Evolutionary conservation across 768 basidiomycete species (phyloP).

Genomic region (Tulasnella sp.): DNA sequence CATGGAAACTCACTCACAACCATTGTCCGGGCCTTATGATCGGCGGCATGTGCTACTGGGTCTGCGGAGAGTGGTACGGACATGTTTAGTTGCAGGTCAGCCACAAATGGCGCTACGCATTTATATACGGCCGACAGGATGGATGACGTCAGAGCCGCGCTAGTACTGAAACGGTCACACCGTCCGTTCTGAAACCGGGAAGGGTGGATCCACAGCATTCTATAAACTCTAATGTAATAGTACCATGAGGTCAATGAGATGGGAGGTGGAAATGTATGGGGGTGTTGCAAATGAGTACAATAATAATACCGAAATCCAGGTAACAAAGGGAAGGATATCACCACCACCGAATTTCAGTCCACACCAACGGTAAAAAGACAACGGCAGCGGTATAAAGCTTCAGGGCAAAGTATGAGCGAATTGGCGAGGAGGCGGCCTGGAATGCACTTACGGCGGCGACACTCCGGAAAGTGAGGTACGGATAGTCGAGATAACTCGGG

Average conservation of each 20-base stretch:
- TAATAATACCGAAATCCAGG: neutral
- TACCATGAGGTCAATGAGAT: neutral
- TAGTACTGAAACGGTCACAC: too few relatives aligned
- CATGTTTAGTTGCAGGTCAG: too few relatives aligned
- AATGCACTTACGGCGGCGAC: slow-evolving; percentile 51
- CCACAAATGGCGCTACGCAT: too few relatives aligned
- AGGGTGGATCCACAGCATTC: too few relatives aligned
- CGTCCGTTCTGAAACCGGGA: too few relatives aligned
- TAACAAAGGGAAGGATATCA: slow-evolving; percentile 6
- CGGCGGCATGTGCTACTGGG: too few relatives aligned
- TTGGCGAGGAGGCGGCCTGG: slow-evolving; percentile 5
- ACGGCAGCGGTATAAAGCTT: slow-evolving; percentile 85
- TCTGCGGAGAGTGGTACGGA: too few relatives aligned
- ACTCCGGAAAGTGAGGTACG: slow-evolving; percentile 46
- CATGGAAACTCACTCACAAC: too few relatives aligned
- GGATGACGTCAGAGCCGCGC: too few relatives aligned
- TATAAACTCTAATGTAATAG: slow-evolving; percentile 3
- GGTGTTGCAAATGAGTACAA: too few relatives aligned
- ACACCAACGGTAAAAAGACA: slow-evolving; percentile 80
- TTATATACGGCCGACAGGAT: too few relatives aligned
- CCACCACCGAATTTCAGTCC: slow-evolving; percentile 79
- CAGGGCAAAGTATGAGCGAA: neutral
- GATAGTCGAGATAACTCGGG: slow-evolving; percentile 53
- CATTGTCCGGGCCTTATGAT: too few relatives aligned
- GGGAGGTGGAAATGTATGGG: neutral